Percentiles rank a stretch among this genome's conserved stretches.
Evolutionary conservation across 2,329 filamentous ascomycete genomes (phyloP).

Genomic region (Aspergillus eucalypticola): DNA sequence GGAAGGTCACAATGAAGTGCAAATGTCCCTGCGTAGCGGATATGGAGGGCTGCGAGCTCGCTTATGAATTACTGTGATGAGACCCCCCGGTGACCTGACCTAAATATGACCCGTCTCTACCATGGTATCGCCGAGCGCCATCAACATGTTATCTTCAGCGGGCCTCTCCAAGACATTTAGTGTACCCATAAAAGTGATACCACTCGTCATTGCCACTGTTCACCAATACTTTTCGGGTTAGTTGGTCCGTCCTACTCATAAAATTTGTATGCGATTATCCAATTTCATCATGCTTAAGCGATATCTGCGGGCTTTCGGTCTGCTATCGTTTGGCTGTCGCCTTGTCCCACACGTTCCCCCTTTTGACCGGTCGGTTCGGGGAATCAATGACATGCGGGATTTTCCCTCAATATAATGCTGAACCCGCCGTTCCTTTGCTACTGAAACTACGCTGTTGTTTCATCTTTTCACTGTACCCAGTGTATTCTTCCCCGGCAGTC

Average conservation of each 20-base stretch:
- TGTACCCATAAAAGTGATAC: background rate
- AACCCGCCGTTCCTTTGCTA: background rate
- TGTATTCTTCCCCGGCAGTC: background rate
- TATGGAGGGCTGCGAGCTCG: too few species aligned
- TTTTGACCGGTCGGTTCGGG: background rate
- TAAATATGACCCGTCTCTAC: background rate
- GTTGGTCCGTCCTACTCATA: background rate
- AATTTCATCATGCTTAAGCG: background rate
- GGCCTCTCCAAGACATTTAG: background rate
- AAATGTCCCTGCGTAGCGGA: too few species aligned
- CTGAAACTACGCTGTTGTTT: slow-evolving; percentile 5
- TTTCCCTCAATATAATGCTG: slow-evolving; percentile 1
- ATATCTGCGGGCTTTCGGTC: background rate
- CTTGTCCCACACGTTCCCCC: slow-evolving; percentile 9
- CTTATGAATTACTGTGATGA: background rate
- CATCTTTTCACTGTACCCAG: background rate
- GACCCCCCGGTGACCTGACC: background rate
- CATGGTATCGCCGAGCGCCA: background rate
- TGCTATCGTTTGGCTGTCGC: background rate
- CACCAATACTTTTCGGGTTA: background rate
- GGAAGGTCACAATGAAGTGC: too few species aligned
- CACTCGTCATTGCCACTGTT: background rate
- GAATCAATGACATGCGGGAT: slow-evolving; percentile 1
- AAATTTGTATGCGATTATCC: background rate
- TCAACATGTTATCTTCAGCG: background rate